Evolutionary conservation across 192 early-diverging fungal genomes (phyloP).

Genomic region (Umbelopsis isabellina): DNA sequence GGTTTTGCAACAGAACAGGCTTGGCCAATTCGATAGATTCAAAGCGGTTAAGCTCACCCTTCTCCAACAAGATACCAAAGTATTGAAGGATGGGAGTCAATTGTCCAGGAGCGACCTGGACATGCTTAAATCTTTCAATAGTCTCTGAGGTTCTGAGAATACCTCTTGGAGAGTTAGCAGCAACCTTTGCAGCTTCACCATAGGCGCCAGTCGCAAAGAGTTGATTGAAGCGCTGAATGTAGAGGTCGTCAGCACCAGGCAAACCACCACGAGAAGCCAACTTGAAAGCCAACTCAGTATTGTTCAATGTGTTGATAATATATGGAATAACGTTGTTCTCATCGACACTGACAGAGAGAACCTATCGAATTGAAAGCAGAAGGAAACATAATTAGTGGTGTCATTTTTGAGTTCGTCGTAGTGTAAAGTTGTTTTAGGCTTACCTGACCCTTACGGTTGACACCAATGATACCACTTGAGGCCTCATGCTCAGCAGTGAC

Average conservation of each 20-base stretch:
- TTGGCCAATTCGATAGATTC: slow-evolving; percentile 93
- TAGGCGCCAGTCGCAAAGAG: slow-evolving; percentile 77
- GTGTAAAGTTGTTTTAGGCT: neutral
- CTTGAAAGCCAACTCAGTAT: slow-evolving; percentile 87
- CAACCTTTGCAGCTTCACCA: slow-evolving; percentile 91
- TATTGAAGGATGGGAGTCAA: slow-evolving; percentile 95
- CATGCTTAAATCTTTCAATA: slow-evolving; percentile 91
- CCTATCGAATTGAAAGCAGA: slow-evolving; percentile 50
- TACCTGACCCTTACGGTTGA: slow-evolving; percentile 95
- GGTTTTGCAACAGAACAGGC: slow-evolving; percentile 86
- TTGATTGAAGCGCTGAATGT: slow-evolving; percentile 89
- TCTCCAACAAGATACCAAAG: slow-evolving; percentile 95
- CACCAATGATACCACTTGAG: slow-evolving; percentile 88
- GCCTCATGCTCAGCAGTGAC: slow-evolving; percentile 88
- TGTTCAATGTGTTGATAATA: slow-evolving; percentile 80
- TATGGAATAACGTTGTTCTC: slow-evolving; percentile 91
- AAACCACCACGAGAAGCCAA: slow-evolving; percentile 89
- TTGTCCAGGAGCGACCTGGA: slow-evolving; percentile 76
- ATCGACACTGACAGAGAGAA: slow-evolving; percentile 92
- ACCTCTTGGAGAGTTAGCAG: slow-evolving; percentile 90
- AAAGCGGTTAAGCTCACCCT: slow-evolving; percentile 91
- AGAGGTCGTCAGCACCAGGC: slow-evolving; percentile 91
- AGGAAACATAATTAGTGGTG: neutral
- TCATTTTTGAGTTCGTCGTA: neutral
- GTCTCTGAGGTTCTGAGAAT: slow-evolving; percentile 93